phyloP scores from a whole-genome alignment of 2,329 filamentous ascomycete genomes.

The Thielaviopsis euricoi region DNA sequence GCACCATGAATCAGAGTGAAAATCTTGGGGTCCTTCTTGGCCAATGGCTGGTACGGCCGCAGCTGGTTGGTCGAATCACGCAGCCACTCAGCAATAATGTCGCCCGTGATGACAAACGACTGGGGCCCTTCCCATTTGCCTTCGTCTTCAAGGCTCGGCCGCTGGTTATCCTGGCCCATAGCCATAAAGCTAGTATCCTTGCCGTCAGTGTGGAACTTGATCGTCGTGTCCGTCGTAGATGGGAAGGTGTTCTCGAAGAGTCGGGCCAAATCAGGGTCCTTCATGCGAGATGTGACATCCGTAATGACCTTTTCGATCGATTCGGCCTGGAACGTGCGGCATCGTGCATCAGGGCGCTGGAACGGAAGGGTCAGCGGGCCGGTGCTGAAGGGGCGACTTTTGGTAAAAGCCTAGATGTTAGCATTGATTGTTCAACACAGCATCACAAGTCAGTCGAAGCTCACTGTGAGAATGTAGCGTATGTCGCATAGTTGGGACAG shows the following conservation, averaged over 20 bases:
- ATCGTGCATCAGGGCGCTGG: slow-evolving; percentile 65
- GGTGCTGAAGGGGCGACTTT: slow-evolving; percentile 59
- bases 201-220: slow-evolving; percentile 68
- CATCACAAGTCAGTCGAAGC: slow-evolving; percentile 8
- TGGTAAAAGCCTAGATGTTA: slow-evolving; percentile 6
- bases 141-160: slow-evolving; percentile 26
- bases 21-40: slow-evolving; percentile 64
- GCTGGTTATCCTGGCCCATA: slow-evolving; percentile 19
- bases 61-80: slow-evolving; percentile 89
- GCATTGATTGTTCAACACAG: not conserved
- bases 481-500: slow-evolving; percentile 26
- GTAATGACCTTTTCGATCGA: slow-evolving; percentile 77
- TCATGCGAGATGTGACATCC: slow-evolving; percentile 63
- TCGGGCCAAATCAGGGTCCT: slow-evolving; percentile 73
- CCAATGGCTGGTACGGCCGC: slow-evolving; percentile 71
- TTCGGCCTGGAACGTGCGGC: slow-evolving; percentile 77
- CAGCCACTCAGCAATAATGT: slow-evolving; percentile 87
- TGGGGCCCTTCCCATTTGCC: slow-evolving; percentile 69
- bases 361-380: slow-evolving; percentile 69
- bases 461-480: slow-evolving; percentile 25
- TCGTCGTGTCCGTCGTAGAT: slow-evolving; percentile 77
- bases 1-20: slow-evolving; percentile 73
- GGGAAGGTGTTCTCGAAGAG: slow-evolving; percentile 94
- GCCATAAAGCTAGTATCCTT: slow-evolving; percentile 21
- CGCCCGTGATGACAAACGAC: slow-evolving; percentile 83